Evolutionary conservation across 805 yeast species (phyloP), one percentile per base, ranked within the genome.

Genomic region (Metschnikowia shivogae): DNA sequence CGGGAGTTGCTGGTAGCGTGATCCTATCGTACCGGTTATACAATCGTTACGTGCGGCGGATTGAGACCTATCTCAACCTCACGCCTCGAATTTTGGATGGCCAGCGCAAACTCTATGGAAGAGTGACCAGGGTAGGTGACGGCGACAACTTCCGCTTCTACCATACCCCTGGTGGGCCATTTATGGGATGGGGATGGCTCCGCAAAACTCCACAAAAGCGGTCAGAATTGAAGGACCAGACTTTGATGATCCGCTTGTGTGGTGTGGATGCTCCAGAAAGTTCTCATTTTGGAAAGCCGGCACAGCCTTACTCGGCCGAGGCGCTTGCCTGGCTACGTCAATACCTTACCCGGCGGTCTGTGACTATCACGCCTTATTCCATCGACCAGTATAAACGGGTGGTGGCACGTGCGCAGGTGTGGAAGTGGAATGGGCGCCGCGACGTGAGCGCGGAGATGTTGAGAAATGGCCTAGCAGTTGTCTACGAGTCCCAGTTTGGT

Each of bases 241-340:
- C 99, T 0, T 68, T 93, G 31, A 82, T 84, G 63, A 78, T 93
- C 4, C 73, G 99, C 39, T 67, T 93, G 17, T 86, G 93, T 64
- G 99, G 97, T 0, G 84, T 92, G 12, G 99, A 93, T 72, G 99
- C 99, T 0, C 99, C 99, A 1, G 99, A 93, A 60, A 71, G 95
- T 35, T 78, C 95, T 1, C 97, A 93, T 68, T 93, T 88, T 64
- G 99, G 99, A 1, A 85, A 86, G 48, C 89, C 95, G 0, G 85
- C 96, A 0, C 99, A 93, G 61, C 92, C 93, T 0, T 86, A 65
- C 59, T 80, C 93, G 30, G 87, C 82, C 34, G 97, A 93, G 54
- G 93, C 97, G 0, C 63, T 90, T 45, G 58, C 57, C 5, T 93
- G 97, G 97, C 68, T 93, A 29, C 70, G 84, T 31, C 54, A 65